Conservation (phyloP, 768 basidiomycete genomes). For the Mrakia gelida region DNA sequence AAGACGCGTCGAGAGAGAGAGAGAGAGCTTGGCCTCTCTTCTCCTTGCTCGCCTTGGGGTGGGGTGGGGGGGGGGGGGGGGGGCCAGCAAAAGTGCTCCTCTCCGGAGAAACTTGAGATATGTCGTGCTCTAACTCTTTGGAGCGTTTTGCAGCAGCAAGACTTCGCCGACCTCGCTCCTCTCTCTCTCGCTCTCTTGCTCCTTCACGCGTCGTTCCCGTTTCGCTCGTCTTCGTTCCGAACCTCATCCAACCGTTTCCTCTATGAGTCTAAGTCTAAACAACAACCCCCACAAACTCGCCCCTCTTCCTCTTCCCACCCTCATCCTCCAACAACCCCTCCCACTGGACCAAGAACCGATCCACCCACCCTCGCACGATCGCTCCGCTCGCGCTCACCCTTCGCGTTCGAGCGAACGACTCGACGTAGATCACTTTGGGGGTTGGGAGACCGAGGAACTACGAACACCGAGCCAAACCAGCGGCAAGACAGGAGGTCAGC, state of each 20-base stretch:
- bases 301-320: background rate
- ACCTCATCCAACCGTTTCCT: too few relatives aligned
- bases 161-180: background rate
- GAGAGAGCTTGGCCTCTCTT: too few relatives aligned
- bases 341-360: slow-evolving; percentile 29
- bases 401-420: slow-evolving; percentile 73
- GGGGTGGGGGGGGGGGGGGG: too few relatives aligned
- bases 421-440: slow-evolving; percentile 77
- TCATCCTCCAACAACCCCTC: slow-evolving; percentile 4
- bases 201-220: background rate
- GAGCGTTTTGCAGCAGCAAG: too few relatives aligned
- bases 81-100: too few relatives aligned
- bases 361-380: slow-evolving; percentile 18
- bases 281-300: slow-evolving; percentile 19
- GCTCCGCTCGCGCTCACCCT: slow-evolving; percentile 6
- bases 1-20: background rate
- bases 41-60: too few relatives aligned
- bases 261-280: background rate
- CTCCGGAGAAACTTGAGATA: too few relatives aligned
- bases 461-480: background rate
- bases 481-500: too few relatives aligned
- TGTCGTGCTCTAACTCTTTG: too few relatives aligned
- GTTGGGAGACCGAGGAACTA: slow-evolving; percentile 71
- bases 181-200: background rate
- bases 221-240: background rate